A percentile compares a stretch with the other conserved stretches of the same genome.
phyloP scores from a whole-genome alignment of 768 basidiomycete species.

The Rhodotorula paludigena region DNA sequence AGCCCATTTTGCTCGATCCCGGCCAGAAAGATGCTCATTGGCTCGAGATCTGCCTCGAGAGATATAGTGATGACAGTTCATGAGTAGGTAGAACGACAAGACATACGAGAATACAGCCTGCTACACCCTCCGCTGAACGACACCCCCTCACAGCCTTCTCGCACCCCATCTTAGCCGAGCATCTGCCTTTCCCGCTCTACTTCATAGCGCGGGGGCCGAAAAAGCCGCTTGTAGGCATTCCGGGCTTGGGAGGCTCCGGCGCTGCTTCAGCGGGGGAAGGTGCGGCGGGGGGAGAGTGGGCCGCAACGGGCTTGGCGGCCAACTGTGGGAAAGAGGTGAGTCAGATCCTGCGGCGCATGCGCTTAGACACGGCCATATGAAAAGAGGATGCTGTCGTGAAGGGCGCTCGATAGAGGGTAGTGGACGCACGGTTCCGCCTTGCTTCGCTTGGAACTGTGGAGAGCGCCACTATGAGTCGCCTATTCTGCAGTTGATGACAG shows the following conservation, averaged over 20 bases:
- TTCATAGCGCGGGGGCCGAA: constrained; percentile 16
- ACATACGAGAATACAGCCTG: neutral
- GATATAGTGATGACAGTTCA: too few relatives aligned
- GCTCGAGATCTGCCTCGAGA: too few relatives aligned
- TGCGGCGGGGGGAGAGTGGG: neutral
- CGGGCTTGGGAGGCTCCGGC: neutral
- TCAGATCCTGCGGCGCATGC: neutral
- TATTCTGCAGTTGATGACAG: too few relatives aligned
- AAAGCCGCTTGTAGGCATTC: constrained; percentile 6
- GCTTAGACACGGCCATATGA: too few relatives aligned
- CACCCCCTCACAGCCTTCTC: too few relatives aligned
- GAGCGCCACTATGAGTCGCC: neutral
- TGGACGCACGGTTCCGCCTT: constrained; percentile 9
- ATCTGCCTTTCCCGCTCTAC: neutral
- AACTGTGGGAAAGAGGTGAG: too few relatives aligned
- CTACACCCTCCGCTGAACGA: too few relatives aligned
- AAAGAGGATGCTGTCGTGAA: neutral
- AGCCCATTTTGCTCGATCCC: too few relatives aligned
- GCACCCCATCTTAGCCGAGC: too few relatives aligned
- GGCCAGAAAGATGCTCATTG: too few relatives aligned
- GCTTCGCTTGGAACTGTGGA: constrained; percentile 28
- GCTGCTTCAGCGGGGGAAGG: neutral
- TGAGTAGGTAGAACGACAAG: too few relatives aligned
- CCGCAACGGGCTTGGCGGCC: neutral
- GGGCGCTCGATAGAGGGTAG: neutral